These are phyloP conservation scores for Fraxinus velutina DNA, from an alignment of 305 asterid genomes.

Conservation along the genomic window DNA sequence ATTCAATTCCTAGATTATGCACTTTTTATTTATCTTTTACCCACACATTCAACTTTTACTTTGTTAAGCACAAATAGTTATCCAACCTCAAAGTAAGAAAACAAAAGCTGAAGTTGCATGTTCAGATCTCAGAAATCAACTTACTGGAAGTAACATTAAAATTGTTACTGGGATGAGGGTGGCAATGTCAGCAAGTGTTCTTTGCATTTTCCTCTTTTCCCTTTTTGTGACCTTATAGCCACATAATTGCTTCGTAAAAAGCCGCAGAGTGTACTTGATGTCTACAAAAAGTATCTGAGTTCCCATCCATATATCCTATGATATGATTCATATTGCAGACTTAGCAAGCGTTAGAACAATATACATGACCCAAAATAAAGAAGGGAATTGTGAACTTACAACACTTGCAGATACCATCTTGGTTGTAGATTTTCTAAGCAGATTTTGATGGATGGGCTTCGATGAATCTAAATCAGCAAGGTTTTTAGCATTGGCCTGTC, in stretches of 20 bases:
- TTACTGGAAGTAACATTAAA: slow-evolving; percentile 82
- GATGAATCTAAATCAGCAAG: slow-evolving; percentile 26
- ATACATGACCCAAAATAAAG: background rate
- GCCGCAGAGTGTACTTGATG: slow-evolving; percentile 36
- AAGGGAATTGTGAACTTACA: slow-evolving; percentile 38
- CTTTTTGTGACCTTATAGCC: slow-evolving; percentile 54
- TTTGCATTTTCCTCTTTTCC: slow-evolving; percentile 55
- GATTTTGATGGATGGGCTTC: slow-evolving; percentile 34
- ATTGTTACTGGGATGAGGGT: slow-evolving; percentile 67
- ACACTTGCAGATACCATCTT: slow-evolving; percentile 49
- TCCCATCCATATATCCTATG: slow-evolving; percentile 73
- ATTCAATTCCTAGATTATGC: background rate
- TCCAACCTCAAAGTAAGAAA: background rate
- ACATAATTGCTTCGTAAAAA: slow-evolving; percentile 39
- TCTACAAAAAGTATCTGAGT: slow-evolving; percentile 63
- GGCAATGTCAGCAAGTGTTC: slow-evolving; percentile 52
- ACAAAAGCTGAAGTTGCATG: background rate
- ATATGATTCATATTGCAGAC: slow-evolving; percentile 14
- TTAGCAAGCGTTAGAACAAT: slow-evolving; percentile 6
- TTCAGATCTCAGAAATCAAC: slow-evolving; percentile 9
- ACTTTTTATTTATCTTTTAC: background rate
- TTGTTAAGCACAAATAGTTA: background rate
- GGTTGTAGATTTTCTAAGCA: slow-evolving; percentile 43
- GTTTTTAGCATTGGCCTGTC: slow-evolving; percentile 35
- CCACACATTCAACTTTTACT: background rate